A percentile compares a stretch with the other conserved stretches of the same genome.
Conservation (phyloP, 2,329 filamentous ascomycete genomes). For the Zymoseptoria pseudotritici region DNA sequence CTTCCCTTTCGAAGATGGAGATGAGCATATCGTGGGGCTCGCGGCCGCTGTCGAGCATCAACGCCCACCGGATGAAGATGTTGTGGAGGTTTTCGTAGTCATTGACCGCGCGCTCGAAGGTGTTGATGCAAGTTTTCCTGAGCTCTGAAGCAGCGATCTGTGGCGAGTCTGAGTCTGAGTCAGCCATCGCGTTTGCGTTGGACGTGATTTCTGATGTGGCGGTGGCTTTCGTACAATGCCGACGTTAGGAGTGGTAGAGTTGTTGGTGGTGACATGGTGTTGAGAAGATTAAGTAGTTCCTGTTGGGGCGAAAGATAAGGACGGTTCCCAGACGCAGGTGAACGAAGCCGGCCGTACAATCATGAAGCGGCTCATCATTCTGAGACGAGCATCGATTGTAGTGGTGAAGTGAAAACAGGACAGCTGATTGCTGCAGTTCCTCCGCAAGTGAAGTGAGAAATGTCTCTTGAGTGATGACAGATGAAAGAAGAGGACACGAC, state of each 20-base stretch:
- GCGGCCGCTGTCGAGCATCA: neutral
- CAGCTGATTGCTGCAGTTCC: neutral
- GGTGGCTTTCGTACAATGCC: neutral
- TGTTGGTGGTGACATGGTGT: neutral
- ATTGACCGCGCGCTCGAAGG: neutral
- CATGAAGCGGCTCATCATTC: neutral
- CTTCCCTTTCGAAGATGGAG: neutral
- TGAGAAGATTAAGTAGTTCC: neutral
- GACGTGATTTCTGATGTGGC: conserved; percentile 1
- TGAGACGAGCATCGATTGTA: neutral
- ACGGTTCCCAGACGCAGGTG: neutral
- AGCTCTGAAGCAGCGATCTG: neutral
- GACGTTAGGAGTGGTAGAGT: neutral
- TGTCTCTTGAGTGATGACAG: no score
- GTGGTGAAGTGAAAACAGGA: neutral
- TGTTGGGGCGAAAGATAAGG: neutral
- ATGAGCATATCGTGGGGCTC: neutral
- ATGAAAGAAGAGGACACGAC: neutral
- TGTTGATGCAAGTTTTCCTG: neutral
- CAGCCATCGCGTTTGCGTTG: neutral
- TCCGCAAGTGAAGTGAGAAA: neutral
- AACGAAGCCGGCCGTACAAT: neutral
- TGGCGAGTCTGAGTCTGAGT: neutral
- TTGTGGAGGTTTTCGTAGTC: neutral
- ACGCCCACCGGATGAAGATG: neutral